Evolutionary conservation across 306 rosid species (phyloP), one percentile per base, ranked within the genome.

Genomic region (Dryas octopetala): DNA sequence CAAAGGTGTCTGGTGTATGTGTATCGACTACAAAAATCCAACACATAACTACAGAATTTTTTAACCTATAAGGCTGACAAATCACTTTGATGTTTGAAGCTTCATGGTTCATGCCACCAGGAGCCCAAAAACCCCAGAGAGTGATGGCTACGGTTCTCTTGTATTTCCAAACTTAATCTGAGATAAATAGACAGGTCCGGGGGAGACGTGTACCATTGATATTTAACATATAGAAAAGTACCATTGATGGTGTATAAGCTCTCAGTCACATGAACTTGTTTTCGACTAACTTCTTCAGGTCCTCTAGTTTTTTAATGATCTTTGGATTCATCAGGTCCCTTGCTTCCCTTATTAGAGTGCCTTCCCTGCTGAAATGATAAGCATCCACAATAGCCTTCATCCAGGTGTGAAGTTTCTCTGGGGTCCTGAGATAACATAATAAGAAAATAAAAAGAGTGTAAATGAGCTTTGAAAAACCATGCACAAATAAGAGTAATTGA

Each of bases 261-360:
- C 32, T 41, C 3, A 1, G 15, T 74, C 54, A 95, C 99, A 95
- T 76, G 86, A 91, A 95, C 53, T 95, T 90, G 54, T 63, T 80
- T 78, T 92, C 92, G 16, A 95, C 73, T 46, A 89, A 64, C 79
- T 74, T 84, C 80, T 80, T 86, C 76, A 95, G 80, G 57, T 79
- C 89, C 91, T 89, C 96, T 59, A 92, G 75, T 81, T 95, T 91
- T 75, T 79, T 78, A 64, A 95, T 78, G 73, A 92, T 83, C 83
- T 82, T 82, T n/a, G 99, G 97, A 76, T 82, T 90, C 97, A 95
- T 70, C 74, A 95, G 77, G 86, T 95, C 97, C 80, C 93, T 87
- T 23, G 99, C 99, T 81, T 90, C 96, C 77, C 87, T 85, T n/a
- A 92, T 75, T 68, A 89, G 91, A 40, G 93, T 90, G 73, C 97